These are phyloP conservation scores for Wolfiporia cocos DNA, from an alignment of 1,284 basidiomycete genomes.

Conservation along the genomic window DNA sequence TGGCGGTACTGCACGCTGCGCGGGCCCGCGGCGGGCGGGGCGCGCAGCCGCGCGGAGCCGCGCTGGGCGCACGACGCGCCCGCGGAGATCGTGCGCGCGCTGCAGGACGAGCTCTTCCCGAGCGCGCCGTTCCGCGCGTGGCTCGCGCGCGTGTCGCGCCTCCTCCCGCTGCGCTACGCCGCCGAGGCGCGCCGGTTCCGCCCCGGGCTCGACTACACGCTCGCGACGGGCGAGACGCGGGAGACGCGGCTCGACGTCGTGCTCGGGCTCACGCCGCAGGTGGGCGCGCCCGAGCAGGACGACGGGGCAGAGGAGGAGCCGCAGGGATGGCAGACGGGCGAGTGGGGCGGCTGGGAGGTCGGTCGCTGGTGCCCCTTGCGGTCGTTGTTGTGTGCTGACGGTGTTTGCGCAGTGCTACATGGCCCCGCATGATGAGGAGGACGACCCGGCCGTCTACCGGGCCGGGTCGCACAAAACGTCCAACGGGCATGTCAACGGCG, in stretches of 20 bases:
- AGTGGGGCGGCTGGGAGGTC: slow-evolving; percentile 94
- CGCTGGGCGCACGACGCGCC: slow-evolving; percentile 45
- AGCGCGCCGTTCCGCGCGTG: slow-evolving; percentile 88
- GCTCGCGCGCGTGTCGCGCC: slow-evolving; percentile 74
- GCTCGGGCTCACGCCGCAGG: slow-evolving; percentile 84
- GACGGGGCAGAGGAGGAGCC: slow-evolving; percentile 25
- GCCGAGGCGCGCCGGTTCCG: slow-evolving; percentile 85
- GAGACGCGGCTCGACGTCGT: slow-evolving; percentile 85
- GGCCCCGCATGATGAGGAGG: slow-evolving; percentile 88
- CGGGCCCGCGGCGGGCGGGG: slow-evolving; percentile 12
- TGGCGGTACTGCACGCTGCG: slow-evolving; percentile 81
- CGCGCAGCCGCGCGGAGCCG: slow-evolving; percentile 34
- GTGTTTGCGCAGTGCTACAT: slow-evolving; percentile 71
- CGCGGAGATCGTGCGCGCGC: slow-evolving; percentile 53
- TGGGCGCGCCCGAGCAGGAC: slow-evolving; percentile 24
- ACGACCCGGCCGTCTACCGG: slow-evolving; percentile 92
- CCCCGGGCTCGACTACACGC: slow-evolving; percentile 92
- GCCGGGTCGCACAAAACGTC: slow-evolving; percentile 45
- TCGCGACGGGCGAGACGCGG: slow-evolving; percentile 84
- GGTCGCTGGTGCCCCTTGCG: slow-evolving; percentile 16
- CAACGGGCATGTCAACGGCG: slow-evolving; percentile 18
- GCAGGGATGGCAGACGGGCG: slow-evolving; percentile 69
- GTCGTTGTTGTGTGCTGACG: slow-evolving; percentile 6
- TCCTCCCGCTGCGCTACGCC: slow-evolving; percentile 72
- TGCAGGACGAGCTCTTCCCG: slow-evolving; percentile 75